phyloP scores from a whole-genome alignment of 2,329 filamentous ascomycete species.

The Monosporascus sp. region DNA sequence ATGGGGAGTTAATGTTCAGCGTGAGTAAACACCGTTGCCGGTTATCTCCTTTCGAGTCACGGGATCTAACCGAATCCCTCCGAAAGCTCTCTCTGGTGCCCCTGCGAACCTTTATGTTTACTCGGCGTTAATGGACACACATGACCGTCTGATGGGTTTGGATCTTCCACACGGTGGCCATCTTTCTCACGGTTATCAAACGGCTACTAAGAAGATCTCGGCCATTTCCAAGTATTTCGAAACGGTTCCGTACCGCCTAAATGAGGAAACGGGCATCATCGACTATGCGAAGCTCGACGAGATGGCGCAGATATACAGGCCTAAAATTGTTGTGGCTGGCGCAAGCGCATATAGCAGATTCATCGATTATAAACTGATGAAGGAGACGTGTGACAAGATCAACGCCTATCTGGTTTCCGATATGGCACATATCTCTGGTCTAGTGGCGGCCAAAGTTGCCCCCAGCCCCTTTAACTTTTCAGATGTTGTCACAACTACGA shows the following conservation, averaged over 20 bases:
- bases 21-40: conserved; percentile 39
- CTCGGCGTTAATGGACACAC: conserved; percentile 84
- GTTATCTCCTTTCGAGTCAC: neutral
- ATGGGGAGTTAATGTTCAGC: conserved; percentile 96
- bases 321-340: conserved; percentile 92
- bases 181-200: conserved; percentile 95
- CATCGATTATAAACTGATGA: conserved; percentile 92
- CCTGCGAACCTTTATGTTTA: conserved; percentile 87
- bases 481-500: conserved; percentile 96
- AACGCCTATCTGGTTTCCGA: conserved; percentile 91
- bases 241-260: conserved; percentile 88
- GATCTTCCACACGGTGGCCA: conserved; percentile 96
- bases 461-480: conserved; percentile 84
- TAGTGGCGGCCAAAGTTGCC: conserved; percentile 87
- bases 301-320: conserved; percentile 81
- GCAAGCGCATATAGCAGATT: conserved; percentile 93
- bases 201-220: conserved; percentile 90
- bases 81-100: conserved; percentile 66
- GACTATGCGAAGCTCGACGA: conserved; percentile 92
- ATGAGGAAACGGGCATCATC: conserved; percentile 87
- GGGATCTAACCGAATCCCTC: conserved; percentile 13
- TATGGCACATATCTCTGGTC: conserved; percentile 95
- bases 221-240: conserved; percentile 99
- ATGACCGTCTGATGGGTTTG: conserved; percentile 94
- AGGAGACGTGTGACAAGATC: conserved; percentile 82